These are phyloP conservation scores for Vigna nakashimae DNA, from an alignment of 306 rosid genomes.

Conservation along the genomic window DNA sequence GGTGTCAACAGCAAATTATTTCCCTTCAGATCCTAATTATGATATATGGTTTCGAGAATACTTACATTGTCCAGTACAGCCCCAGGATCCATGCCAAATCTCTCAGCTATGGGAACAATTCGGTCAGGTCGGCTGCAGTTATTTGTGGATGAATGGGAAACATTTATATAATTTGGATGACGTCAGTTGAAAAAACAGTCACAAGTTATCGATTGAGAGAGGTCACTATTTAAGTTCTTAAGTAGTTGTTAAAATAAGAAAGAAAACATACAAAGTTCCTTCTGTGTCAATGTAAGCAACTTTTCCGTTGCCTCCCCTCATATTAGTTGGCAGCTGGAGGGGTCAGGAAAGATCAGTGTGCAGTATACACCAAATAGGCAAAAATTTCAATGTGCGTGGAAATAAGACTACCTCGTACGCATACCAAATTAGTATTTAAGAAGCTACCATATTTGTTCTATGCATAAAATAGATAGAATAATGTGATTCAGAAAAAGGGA, in stretches of 20 bases:
- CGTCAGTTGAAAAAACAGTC: constrained; percentile 21
- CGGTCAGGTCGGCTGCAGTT: constrained; percentile 88
- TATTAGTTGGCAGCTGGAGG: constrained; percentile 82
- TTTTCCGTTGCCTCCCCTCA: constrained; percentile 97
- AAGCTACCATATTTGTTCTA: neutral
- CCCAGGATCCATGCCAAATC: constrained; percentile 96
- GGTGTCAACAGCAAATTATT: constrained; percentile 45
- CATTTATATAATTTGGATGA: constrained; percentile 23
- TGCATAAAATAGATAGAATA: constrained; percentile 17
- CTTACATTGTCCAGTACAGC: constrained; percentile 96
- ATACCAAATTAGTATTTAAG: constrained; percentile 18
- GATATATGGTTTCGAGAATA: constrained; percentile 20
- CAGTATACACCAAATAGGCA: constrained; percentile 1
- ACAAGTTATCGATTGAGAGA: constrained; percentile 15
- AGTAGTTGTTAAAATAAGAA: constrained; percentile 13
- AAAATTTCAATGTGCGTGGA: constrained; percentile 18
- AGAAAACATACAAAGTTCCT: constrained; percentile 88
- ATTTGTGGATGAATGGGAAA: constrained; percentile 47
- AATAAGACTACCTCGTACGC: constrained; percentile 14
- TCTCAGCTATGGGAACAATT: constrained; percentile 90
- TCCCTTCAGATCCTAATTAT: constrained; percentile 22
- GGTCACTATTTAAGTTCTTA: neutral
- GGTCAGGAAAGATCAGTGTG: constrained; percentile 34
- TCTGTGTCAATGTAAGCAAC: constrained; percentile 98
- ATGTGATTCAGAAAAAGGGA: neutral